These are phyloP conservation scores for Irpex lacteus DNA, from an alignment of 1,284 basidiomycete genomes.

Conservation along the genomic window DNA sequence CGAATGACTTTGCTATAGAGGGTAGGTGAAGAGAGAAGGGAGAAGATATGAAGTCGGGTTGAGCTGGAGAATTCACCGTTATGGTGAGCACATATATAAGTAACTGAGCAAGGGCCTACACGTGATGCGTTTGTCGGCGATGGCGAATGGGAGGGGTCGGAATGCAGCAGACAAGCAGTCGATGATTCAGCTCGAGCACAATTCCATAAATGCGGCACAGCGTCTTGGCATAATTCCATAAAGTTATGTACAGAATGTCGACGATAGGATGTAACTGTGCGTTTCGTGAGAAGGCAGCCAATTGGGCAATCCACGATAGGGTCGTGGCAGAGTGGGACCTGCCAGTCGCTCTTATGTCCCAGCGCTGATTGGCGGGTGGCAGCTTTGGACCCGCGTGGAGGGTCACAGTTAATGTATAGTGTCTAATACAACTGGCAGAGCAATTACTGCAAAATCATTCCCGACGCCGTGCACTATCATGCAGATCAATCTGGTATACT, in stretches of 20 bases:
- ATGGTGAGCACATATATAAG: constrained; percentile 16
- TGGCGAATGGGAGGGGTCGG: constrained; percentile 4
- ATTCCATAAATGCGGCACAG: background rate
- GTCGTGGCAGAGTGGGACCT: background rate
- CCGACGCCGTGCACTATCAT: background rate
- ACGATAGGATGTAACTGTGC: background rate
- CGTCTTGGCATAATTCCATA: constrained; percentile 9
- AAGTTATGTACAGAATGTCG: background rate
- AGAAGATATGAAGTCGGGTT: background rate
- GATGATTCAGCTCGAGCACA: constrained; percentile 5
- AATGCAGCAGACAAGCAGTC: constrained; percentile 1
- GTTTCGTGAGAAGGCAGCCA: background rate
- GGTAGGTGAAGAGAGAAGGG: background rate
- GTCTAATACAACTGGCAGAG: background rate
- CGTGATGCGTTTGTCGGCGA: constrained; percentile 7
- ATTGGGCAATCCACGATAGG: constrained; percentile 1
- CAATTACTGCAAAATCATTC: background rate
- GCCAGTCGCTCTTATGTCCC: background rate
- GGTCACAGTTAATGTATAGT: background rate
- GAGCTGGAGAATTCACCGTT: constrained; percentile 9
- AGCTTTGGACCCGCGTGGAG: background rate
- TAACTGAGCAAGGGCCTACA: constrained; percentile 5
- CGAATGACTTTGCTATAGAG: background rate
- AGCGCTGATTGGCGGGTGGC: background rate
- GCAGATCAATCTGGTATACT: background rate